These are phyloP conservation scores for Parasitella parasitica DNA, from an alignment of 371 early-diverging fungal genomes.

Conservation along the genomic window DNA sequence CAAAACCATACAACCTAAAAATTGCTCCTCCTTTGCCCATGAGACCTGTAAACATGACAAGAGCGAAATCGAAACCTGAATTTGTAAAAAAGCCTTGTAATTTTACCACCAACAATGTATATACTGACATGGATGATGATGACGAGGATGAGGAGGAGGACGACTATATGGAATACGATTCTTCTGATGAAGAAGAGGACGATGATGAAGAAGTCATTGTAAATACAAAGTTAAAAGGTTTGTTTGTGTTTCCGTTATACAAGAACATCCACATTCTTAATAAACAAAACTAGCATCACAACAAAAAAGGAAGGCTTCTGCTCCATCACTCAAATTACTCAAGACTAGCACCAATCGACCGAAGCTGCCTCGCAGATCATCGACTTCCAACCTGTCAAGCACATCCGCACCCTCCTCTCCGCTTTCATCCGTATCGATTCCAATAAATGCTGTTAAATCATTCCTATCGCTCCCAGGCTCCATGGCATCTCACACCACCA, in stretches of 20 bases:
- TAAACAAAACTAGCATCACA: background rate
- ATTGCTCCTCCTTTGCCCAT: constrained; percentile 38
- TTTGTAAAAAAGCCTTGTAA: background rate
- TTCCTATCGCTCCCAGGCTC: constrained; percentile 26
- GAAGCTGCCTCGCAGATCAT: constrained; percentile 11
- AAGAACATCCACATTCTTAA: background rate
- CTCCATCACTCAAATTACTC: background rate
- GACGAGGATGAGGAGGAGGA: background rate
- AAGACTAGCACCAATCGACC: background rate
- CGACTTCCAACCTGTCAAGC: constrained; percentile 17
- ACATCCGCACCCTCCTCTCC: constrained; percentile 13
- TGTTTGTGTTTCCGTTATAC: background rate
- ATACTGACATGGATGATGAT: background rate
- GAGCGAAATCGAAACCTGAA: constrained; percentile 6
- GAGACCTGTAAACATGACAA: constrained; percentile 15
- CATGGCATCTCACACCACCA: constrained; percentile 11
- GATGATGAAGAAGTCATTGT: constrained; percentile 8
- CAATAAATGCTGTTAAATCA: constrained; percentile 27
- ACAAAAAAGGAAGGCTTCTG: background rate
- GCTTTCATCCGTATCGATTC: constrained; percentile 12
- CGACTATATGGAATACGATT: constrained; percentile 3
- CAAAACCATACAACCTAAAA: constrained; percentile 27
- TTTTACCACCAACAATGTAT: background rate
- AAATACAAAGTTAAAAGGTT: background rate
- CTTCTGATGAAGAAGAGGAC: constrained; percentile 20